phyloP scores from a whole-genome alignment of 2,329 filamentous ascomycete species.

The Cordyceps militaris region DNA sequence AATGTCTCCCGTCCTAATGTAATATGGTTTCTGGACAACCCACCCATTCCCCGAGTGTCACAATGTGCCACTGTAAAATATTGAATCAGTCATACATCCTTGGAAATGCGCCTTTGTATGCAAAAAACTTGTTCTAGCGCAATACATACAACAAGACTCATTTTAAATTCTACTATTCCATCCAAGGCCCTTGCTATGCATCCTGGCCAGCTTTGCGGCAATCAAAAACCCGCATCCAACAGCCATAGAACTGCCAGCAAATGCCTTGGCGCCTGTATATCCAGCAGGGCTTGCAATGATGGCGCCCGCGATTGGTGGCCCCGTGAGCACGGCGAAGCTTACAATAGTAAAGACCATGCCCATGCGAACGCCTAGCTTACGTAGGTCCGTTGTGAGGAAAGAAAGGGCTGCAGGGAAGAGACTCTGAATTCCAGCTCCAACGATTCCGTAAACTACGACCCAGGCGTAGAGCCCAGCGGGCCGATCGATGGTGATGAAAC shows the following conservation, averaged over 20 bases:
- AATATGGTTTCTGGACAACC: background rate
- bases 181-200: constrained; percentile 29
- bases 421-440: constrained; percentile 54
- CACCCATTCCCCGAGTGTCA: background rate
- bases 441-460: constrained; percentile 54
- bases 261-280: constrained; percentile 43
- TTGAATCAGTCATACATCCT: background rate
- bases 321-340: constrained; percentile 46
- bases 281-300: constrained; percentile 35
- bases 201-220: constrained; percentile 32
- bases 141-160: background rate
- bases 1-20: background rate
- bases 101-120: background rate
- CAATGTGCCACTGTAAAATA: too few species aligned
- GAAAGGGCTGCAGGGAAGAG: constrained; percentile 55
- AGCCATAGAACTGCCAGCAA: constrained; percentile 36
- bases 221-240: constrained; percentile 34
- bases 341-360: constrained; percentile 53
- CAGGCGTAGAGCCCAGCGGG: constrained; percentile 52
- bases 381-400: constrained; percentile 44
- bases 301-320: constrained; percentile 44
- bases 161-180: constrained; percentile 33
- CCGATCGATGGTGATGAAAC: constrained; percentile 51
- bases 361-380: constrained; percentile 46
- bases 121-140: background rate